Evolutionary conservation across 208 protist genomes (phyloP).

Genomic region (Trypanosoma caninum): DNA sequence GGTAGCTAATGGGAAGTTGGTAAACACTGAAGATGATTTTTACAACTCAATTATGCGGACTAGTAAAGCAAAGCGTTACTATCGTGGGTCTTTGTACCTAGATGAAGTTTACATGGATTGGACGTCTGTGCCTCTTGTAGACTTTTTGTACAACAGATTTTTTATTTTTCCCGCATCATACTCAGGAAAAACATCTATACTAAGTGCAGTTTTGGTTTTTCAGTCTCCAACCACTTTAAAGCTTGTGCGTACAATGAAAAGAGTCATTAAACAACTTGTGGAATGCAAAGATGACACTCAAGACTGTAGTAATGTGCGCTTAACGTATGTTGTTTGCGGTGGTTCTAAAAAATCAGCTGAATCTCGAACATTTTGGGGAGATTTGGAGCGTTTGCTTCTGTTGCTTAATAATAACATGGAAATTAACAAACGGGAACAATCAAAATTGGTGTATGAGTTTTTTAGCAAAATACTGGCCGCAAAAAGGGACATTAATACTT

Average conservation of each 20-base stretch:
- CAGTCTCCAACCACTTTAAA: not conserved
- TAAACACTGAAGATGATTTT: constrained; percentile 35
- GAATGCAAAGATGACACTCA: constrained; percentile 7
- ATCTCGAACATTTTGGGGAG: constrained; percentile 5
- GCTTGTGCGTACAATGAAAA: constrained; percentile 7
- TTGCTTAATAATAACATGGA: not conserved
- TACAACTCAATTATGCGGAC: constrained; percentile 46
- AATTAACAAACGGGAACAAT: not conserved
- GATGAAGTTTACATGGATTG: constrained; percentile 18
- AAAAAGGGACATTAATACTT: not conserved
- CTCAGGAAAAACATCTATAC: not conserved
- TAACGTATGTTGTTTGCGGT: constrained; percentile 16
- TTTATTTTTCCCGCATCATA: constrained; percentile 12
- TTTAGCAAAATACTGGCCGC: not conserved
- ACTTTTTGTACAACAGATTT: constrained; percentile 18
- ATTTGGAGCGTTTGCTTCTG: constrained; percentile 19
- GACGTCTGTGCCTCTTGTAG: constrained; percentile 8
- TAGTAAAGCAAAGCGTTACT: constrained; percentile 20
- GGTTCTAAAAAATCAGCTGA: not conserved
- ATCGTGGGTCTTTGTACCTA: constrained; percentile 18
- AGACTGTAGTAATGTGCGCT: constrained; percentile 8
- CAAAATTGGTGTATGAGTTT: constrained; percentile 17
- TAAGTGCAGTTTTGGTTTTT: constrained; percentile 14
- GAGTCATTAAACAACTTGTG: not conserved
- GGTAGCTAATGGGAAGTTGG: constrained; percentile 25